Evolutionary conservation across 177 flowering plant genomes (phyloP).

Genomic region (Vitis hybrid): DNA sequence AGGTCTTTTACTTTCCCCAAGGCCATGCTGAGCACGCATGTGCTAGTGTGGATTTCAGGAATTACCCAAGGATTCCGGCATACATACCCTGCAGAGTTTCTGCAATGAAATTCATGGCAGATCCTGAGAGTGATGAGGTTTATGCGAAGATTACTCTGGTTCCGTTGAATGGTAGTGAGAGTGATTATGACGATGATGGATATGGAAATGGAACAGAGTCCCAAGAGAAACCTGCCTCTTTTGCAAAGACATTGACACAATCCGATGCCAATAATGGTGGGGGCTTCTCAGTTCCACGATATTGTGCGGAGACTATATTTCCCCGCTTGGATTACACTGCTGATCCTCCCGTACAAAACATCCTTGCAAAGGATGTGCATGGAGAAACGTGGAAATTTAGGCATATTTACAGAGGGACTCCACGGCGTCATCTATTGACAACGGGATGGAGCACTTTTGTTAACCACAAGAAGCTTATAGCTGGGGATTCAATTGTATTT

Average conservation of each 20-base stretch:
- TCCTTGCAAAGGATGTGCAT: slow-evolving; percentile 86
- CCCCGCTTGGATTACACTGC: slow-evolving; percentile 76
- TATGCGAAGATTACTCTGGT: slow-evolving; percentile 48
- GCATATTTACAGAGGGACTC: slow-evolving; percentile 89
- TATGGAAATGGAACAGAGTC: slow-evolving; percentile 30
- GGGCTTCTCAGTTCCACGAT: slow-evolving; percentile 85
- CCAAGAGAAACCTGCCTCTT: slow-evolving; percentile 62
- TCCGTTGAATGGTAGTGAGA: slow-evolving; percentile 33
- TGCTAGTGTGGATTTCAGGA: slow-evolving; percentile 49
- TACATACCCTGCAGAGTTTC: slow-evolving; percentile 47
- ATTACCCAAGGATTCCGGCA: slow-evolving; percentile 39
- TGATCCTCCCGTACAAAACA: slow-evolving; percentile 88
- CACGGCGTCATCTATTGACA: slow-evolving; percentile 78
- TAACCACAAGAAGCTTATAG: slow-evolving; percentile 85
- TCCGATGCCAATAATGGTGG: slow-evolving; percentile 96
- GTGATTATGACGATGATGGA: slow-evolving; percentile 39
- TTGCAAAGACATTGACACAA: slow-evolving; percentile 86
- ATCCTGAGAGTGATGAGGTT: slow-evolving; percentile 79
- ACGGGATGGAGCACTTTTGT: slow-evolving; percentile 93
- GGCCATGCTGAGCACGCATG: slow-evolving; percentile 76
- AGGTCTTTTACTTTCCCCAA: slow-evolving; percentile 74
- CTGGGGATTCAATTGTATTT: slow-evolving; percentile 90
- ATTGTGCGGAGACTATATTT: slow-evolving; percentile 88
- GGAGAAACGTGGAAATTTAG: slow-evolving; percentile 86
- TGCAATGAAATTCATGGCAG: slow-evolving; percentile 64